A percentile compares a stretch with the other conserved stretches of the same genome.
Evolutionary conservation across 2,329 filamentous ascomycete species (phyloP).

Genomic region (Venturia nashicola): DNA sequence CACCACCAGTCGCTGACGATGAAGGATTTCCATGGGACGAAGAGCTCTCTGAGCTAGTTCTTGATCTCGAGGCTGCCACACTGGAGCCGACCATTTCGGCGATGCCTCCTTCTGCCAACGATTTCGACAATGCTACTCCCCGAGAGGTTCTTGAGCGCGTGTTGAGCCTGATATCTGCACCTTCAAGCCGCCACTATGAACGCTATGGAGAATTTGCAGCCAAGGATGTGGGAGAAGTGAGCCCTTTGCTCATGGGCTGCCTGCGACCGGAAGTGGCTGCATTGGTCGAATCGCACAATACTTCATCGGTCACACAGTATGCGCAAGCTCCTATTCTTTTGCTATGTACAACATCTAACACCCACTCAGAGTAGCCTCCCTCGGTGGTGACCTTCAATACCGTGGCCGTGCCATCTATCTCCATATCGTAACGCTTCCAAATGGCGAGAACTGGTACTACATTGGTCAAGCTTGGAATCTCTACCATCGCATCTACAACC

Average conservation of each 20-base stretch:
- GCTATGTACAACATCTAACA: background rate
- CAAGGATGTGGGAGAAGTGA: background rate
- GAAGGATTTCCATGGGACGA: background rate
- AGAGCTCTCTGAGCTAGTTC: background rate
- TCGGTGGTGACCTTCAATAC: conserved; percentile 2
- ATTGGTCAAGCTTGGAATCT: conserved; percentile 21
- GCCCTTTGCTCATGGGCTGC: background rate
- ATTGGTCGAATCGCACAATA: background rate
- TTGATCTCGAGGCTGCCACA: background rate
- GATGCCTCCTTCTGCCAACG: background rate
- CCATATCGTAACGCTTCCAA: conserved; percentile 3
- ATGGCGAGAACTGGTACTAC: conserved; percentile 14
- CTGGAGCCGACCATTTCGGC: background rate
- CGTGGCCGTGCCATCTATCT: conserved; percentile 10
- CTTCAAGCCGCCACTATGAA: background rate
- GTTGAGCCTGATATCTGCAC: background rate
- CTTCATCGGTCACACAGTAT: background rate
- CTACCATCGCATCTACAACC: conserved; percentile 15
- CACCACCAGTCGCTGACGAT: background rate
- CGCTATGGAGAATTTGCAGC: conserved; percentile 1
- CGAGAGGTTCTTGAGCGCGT: background rate
- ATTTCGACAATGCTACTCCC: background rate
- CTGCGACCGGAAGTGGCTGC: conserved; percentile 4
- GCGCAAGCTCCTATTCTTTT: background rate
- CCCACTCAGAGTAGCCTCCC: background rate